Evolutionary conservation across 2,329 filamentous ascomycete species (phyloP).

Genomic region (Microsporum canis): DNA sequence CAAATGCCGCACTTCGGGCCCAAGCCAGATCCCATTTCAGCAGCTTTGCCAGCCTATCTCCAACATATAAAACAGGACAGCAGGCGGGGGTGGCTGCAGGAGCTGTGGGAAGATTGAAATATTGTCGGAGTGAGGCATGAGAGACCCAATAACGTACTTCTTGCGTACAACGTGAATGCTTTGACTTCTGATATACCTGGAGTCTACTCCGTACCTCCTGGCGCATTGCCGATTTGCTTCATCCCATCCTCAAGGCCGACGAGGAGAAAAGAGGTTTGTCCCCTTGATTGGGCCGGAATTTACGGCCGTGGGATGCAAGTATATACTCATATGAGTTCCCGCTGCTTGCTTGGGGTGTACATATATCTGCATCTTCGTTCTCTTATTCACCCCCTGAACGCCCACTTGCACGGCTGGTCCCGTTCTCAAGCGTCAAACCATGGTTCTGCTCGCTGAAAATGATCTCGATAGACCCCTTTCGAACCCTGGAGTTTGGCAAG

Average conservation of each 20-base stretch:
- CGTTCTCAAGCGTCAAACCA: neutral
- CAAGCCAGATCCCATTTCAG: neutral
- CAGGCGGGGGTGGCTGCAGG: conserved; percentile 1
- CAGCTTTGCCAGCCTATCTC: neutral
- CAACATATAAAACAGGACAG: neutral
- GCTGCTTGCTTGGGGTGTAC: neutral
- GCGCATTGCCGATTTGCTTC: neutral
- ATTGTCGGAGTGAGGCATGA: neutral
- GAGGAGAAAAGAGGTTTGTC: neutral
- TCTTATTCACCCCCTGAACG: neutral
- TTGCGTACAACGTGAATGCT: neutral
- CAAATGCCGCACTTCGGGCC: neutral
- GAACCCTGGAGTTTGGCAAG: neutral
- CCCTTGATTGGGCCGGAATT: neutral
- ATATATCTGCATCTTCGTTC: neutral
- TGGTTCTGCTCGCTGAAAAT: neutral
- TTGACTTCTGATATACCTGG: conserved; percentile 1
- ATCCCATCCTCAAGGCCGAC: neutral
- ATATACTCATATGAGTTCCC: neutral
- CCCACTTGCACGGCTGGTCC: neutral
- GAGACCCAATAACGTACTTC: neutral
- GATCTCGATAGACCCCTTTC: neutral
- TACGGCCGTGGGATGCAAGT: neutral
- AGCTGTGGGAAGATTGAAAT: neutral
- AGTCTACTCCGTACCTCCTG: neutral